Conservation (phyloP, 495 filamentous ascomycete genomes). For the Talaromyces thailandensis region DNA sequence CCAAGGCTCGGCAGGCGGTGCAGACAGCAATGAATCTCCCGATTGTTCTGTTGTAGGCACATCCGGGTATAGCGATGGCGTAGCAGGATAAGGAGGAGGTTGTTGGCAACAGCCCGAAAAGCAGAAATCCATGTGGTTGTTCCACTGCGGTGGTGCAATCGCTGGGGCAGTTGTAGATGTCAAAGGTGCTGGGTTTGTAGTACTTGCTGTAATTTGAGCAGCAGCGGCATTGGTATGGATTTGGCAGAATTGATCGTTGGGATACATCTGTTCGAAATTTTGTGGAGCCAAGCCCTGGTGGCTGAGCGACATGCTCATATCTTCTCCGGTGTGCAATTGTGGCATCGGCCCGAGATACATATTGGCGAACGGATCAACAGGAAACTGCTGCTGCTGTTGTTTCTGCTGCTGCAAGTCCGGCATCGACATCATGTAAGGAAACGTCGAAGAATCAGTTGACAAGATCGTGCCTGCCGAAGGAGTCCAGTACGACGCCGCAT, state of each 20-base stretch:
- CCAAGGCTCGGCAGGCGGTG: not conserved
- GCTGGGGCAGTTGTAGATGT: not conserved
- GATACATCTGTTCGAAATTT: not conserved
- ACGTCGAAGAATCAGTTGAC: not conserved
- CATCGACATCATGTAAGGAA: not conserved
- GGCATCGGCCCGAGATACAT: not conserved
- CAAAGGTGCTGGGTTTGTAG: not conserved
- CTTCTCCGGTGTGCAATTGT: not conserved
- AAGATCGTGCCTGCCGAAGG: not conserved
- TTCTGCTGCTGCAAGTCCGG: not conserved
- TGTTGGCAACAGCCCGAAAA: constrained; percentile 3
- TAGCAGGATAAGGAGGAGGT: constrained; percentile 2
- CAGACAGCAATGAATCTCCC: not conserved
- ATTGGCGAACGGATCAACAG: constrained; percentile 10
- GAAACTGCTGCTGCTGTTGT: not conserved
- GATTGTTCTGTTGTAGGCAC: constrained; percentile 1
- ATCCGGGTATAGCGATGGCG: constrained; percentile 3
- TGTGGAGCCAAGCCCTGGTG: not conserved
- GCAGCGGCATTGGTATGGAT: not conserved
- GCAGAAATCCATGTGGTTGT: not conserved
- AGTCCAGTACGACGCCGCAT: not conserved
- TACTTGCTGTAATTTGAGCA: not conserved
- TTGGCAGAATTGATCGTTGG: not conserved
- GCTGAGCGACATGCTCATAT: not conserved
- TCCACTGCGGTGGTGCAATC: not conserved